Conservation (phyloP, 352 stramenopile species). For the Globisporangium barbulae region DNA sequence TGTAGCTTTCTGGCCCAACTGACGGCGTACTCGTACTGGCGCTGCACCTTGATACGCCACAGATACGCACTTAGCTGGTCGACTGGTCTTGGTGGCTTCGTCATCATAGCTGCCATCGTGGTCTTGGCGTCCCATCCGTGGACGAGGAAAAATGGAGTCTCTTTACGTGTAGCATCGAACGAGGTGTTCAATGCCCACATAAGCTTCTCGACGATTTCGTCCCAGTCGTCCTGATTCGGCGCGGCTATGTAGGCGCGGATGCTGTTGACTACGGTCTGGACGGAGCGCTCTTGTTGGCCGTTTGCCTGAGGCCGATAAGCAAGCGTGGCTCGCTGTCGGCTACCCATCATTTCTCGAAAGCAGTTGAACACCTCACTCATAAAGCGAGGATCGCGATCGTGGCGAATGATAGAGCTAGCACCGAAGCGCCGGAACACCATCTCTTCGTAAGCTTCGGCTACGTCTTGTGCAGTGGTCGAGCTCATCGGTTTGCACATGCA, state of each 20-base stretch:
- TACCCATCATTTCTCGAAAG: constrained; percentile 25
- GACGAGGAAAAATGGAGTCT: constrained; percentile 20
- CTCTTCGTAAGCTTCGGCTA: constrained; percentile 23
- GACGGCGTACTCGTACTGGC: constrained; percentile 9
- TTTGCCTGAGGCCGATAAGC: constrained; percentile 31
- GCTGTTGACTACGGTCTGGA: constrained; percentile 24
- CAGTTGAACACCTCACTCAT: constrained; percentile 27
- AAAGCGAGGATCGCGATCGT: constrained; percentile 26
- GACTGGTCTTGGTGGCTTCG: neutral
- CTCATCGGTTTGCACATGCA: constrained; percentile 25
- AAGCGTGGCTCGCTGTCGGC: constrained; percentile 21
- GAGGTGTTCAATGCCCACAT: constrained; percentile 24
- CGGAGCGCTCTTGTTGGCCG: constrained; percentile 28
- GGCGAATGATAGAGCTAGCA: constrained; percentile 17
- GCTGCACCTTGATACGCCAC: constrained; percentile 11
- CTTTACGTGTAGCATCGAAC: constrained; percentile 8
- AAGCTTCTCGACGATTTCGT: constrained; percentile 21
- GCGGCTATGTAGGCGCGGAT: constrained; percentile 23
- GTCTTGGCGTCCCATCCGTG: constrained; percentile 18
- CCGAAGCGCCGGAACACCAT: constrained; percentile 24
- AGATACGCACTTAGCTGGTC: neutral
- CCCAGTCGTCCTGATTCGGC: constrained; percentile 26
- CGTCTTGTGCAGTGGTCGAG: constrained; percentile 10
- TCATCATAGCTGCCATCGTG: constrained; percentile 6
- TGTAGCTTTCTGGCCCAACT: neutral